phyloP scores from a whole-genome alignment of 2,329 filamentous ascomycete genomes.

The Paracoccidioides lutzii region DNA sequence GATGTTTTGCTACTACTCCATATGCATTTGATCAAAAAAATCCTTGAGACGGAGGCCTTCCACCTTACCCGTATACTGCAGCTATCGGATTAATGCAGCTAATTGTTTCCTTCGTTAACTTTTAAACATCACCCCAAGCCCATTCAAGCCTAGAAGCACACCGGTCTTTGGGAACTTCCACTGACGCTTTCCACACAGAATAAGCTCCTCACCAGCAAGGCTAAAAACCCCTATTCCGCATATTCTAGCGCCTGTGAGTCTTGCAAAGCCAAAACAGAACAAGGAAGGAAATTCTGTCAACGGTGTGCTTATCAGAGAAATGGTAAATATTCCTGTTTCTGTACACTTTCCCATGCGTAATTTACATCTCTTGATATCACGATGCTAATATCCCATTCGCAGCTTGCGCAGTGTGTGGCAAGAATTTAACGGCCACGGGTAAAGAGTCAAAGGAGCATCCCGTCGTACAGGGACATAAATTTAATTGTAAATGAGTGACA shows the following conservation, averaged over 20 bases:
- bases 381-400: constrained; percentile 7
- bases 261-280: constrained; percentile 52
- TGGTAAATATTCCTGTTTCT: constrained; percentile 29
- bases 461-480: constrained; percentile 48
- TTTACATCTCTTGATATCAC: constrained; percentile 6
- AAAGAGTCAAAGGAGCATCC: constrained; percentile 35
- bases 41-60: no score
- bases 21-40: no score
- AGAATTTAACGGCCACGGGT: constrained; percentile 36
- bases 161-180: not conserved
- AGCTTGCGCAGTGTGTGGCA: constrained; percentile 54
- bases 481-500: constrained; percentile 22
- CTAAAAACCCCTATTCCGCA: constrained; percentile 53
- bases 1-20: no score
- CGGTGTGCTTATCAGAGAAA: constrained; percentile 51
- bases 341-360: not conserved
- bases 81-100: no score
- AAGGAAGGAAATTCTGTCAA: constrained; percentile 49
- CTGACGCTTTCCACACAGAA: constrained; percentile 31
- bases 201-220: constrained; percentile 51
- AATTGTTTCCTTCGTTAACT: no score
- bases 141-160: not conserved
- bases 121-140: no score
- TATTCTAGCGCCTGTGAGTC: constrained; percentile 49
- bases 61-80: no score